Conservation (phyloP, 345 rosid species). For the Ceriops tagal region DNA sequence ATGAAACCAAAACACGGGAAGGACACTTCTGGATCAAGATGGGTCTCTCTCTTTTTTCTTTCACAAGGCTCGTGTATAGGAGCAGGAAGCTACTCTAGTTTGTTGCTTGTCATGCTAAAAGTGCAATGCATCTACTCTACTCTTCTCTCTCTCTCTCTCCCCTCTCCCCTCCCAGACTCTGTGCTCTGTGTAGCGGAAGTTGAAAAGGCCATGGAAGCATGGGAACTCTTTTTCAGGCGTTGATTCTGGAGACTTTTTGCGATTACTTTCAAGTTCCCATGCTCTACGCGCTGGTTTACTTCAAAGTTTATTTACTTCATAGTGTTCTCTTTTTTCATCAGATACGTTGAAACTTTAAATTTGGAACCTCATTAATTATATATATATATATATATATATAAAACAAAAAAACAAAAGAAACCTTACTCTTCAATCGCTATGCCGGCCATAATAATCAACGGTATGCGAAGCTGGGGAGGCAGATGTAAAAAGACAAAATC, state of each 20-base stretch:
- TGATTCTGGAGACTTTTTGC: slow-evolving; percentile 20
- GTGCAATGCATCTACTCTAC: slow-evolving; percentile 22
- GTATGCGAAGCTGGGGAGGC: too few species aligned
- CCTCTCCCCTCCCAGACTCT: neutral
- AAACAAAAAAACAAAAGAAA: too few species aligned
- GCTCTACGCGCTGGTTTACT: neutral
- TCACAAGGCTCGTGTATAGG: neutral
- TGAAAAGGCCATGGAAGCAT: slow-evolving; percentile 10
- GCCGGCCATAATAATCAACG: too few species aligned
- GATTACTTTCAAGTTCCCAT: slow-evolving; percentile 12
- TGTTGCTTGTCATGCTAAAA: slow-evolving; percentile 41
- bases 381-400: too few species aligned
- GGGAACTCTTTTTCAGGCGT: slow-evolving; percentile 34
- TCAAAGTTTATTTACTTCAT: neutral
- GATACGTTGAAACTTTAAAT: too few species aligned
- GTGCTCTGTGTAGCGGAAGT: neutral
- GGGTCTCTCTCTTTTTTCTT: neutral
- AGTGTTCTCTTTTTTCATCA: too few species aligned
- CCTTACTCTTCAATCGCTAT: too few species aligned
- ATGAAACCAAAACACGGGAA: neutral
- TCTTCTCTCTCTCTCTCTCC: slow-evolving; percentile 1
- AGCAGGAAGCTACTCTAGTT: neutral
- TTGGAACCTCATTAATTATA: too few species aligned
- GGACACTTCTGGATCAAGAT: neutral
- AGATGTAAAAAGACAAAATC: too few species aligned